Conservation (phyloP, 768 basidiomycete species). For the Suillus weaverae region DNA sequence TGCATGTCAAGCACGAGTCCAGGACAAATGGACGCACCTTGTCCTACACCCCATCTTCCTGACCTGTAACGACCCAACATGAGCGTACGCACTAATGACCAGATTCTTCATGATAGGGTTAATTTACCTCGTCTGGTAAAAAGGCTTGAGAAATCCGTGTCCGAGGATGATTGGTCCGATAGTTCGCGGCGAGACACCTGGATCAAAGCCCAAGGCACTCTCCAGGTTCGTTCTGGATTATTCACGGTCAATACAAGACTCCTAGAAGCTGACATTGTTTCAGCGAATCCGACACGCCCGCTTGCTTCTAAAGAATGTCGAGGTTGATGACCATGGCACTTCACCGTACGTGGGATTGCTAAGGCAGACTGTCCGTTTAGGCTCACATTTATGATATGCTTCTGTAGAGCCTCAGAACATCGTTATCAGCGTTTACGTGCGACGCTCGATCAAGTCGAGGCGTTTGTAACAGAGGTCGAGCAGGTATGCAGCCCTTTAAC, state of each 20-base stretch:
- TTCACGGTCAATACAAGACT: not conserved
- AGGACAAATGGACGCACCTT: not conserved
- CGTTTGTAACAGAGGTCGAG: slow-evolving; percentile 49
- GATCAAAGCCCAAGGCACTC: slow-evolving; percentile 53
- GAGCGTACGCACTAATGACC: slow-evolving; percentile 29
- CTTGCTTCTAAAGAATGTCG: slow-evolving; percentile 57
- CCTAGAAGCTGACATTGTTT: slow-evolving; percentile 10
- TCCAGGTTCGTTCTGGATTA: slow-evolving; percentile 48
- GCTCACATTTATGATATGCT: slow-evolving; percentile 8
- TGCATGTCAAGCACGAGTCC: not conserved
- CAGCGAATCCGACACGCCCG: slow-evolving; percentile 56
- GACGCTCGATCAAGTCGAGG: slow-evolving; percentile 58
- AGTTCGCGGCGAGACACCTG: slow-evolving; percentile 37
- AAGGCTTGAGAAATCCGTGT: slow-evolving; percentile 56
- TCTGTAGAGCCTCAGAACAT: slow-evolving; percentile 41
- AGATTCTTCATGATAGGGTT: slow-evolving; percentile 57
- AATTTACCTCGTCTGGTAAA: slow-evolving; percentile 64
- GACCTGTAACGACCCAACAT: slow-evolving; percentile 16
- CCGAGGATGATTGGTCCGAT: slow-evolving; percentile 35
- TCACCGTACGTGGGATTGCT: slow-evolving; percentile 38
- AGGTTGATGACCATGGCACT: slow-evolving; percentile 46
- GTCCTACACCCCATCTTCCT: slow-evolving; percentile 8
- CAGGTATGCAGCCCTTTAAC: slow-evolving; percentile 38
- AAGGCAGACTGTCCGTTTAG: not conserved
- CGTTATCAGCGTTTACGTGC: slow-evolving; percentile 47